Percentiles rank a stretch among this genome's conserved stretches.
These are phyloP conservation scores for Myxozyma udenii DNA, from an alignment of 805 yeast species.

Conservation along the genomic window DNA sequence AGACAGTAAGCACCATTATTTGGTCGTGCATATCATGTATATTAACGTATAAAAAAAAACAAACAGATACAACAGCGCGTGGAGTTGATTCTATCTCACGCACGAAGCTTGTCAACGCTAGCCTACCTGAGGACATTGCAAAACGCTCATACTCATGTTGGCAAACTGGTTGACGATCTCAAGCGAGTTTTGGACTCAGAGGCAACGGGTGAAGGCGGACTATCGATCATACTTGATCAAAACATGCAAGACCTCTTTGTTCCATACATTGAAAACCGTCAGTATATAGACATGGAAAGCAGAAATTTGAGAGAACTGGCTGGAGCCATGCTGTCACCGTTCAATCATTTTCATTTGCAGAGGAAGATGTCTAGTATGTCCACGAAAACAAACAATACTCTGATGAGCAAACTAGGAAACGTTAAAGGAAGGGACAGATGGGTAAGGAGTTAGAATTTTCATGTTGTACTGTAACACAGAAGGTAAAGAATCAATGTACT, in stretches of 20 bases:
- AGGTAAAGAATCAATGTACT: too few relatives aligned
- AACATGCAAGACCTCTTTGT: conserved; percentile 69
- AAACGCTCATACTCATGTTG: conserved; percentile 56
- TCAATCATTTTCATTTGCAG: conserved; percentile 29
- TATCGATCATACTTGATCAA: conserved; percentile 59
- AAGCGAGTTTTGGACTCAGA: conserved; percentile 47
- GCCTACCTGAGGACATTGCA: conserved; percentile 76
- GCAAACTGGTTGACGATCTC: conserved; percentile 60
- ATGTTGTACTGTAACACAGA: too few relatives aligned
- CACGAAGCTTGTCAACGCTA: conserved; percentile 60
- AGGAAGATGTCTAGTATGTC: conserved; percentile 4
- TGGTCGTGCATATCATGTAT: conserved; percentile 31
- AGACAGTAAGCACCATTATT: conserved; percentile 61
- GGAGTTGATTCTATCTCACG: conserved; percentile 56
- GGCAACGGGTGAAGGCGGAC: conserved; percentile 42
- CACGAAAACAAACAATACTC: conserved; percentile 1
- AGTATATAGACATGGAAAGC: conserved; percentile 70
- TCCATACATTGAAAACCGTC: conserved; percentile 61
- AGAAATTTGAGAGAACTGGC: conserved; percentile 59
- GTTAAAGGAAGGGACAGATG: conserved; percentile 17
- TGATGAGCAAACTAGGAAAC: conserved; percentile 11
- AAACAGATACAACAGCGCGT: conserved; percentile 41
- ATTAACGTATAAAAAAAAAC: not conserved
- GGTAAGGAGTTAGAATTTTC: conserved; percentile 1
- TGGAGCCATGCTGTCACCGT: conserved; percentile 43